These are phyloP conservation scores for Ophiostoma piceae DNA, from an alignment of 2,329 filamentous ascomycete species.

Conservation along the genomic window DNA sequence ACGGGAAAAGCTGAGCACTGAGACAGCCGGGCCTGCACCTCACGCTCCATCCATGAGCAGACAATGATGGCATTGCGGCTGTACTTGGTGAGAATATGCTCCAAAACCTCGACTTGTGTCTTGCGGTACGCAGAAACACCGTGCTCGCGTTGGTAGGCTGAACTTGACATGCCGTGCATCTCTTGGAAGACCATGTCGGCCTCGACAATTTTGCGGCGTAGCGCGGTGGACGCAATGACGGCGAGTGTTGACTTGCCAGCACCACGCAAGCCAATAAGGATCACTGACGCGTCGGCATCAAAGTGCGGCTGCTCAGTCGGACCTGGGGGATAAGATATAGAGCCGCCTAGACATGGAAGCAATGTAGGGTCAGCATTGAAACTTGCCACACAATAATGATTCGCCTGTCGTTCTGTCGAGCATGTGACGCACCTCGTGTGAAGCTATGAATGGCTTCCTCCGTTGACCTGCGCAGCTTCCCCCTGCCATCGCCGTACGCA, in stretches of 20 bases:
- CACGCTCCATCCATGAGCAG: constrained; percentile 60
- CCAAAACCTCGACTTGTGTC: constrained; percentile 57
- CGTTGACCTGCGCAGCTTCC: background rate
- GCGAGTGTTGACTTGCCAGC: constrained; percentile 67
- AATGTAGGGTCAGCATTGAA: background rate
- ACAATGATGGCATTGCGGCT: constrained; percentile 60
- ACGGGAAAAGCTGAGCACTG: constrained; percentile 60
- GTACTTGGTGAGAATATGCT: constrained; percentile 54
- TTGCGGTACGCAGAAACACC: constrained; percentile 57
- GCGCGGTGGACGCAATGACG: constrained; percentile 63
- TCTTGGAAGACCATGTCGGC: constrained; percentile 60
- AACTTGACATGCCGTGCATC: constrained; percentile 54
- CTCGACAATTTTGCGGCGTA: constrained; percentile 56
- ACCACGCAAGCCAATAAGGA: constrained; percentile 66
- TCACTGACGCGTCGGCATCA: constrained; percentile 57
- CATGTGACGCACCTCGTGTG: constrained; percentile 4
- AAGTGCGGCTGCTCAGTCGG: constrained; percentile 36
- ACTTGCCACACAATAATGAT: background rate
- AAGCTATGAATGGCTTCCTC: background rate
- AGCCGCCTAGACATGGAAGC: background rate
- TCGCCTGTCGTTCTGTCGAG: background rate
- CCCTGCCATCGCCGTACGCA: background rate
- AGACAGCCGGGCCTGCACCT: constrained; percentile 52
- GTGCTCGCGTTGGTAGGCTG: constrained; percentile 55
- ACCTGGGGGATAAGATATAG: background rate